phyloP scores from a whole-genome alignment of 176 grass and related monocot genomes.

The Pharus latifolius region DNA sequence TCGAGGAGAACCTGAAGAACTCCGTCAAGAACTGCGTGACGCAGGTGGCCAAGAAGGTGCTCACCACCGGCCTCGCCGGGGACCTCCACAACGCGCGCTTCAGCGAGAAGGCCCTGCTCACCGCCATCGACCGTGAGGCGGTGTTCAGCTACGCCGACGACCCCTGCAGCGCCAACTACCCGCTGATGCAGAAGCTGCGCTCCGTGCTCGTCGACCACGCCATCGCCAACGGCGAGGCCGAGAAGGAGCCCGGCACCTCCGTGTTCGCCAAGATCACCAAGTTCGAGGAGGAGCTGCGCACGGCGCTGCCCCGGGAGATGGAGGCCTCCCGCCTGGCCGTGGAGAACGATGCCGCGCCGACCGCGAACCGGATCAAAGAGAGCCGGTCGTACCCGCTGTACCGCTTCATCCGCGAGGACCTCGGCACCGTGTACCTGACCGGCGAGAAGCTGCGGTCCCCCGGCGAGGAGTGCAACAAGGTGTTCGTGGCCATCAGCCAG shows the following conservation, averaged over 20 bases:
- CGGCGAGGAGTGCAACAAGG: slow-evolving; percentile 68
- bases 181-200: slow-evolving; percentile 60
- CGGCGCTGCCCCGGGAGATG: slow-evolving; percentile 45
- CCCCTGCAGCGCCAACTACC: slow-evolving; percentile 35
- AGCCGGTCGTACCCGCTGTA: slow-evolving; percentile 59
- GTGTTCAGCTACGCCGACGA: slow-evolving; percentile 60
- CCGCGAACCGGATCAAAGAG: slow-evolving; percentile 41
- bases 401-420: slow-evolving; percentile 47
- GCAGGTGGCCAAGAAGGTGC: slow-evolving; percentile 26
- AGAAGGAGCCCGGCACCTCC: slow-evolving; percentile 28
- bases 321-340: slow-evolving; percentile 34
- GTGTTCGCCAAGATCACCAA: slow-evolving; percentile 50
- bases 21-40: slow-evolving; percentile 31
- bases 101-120: slow-evolving; percentile 47
- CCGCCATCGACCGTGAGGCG: slow-evolving; percentile 39
- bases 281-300: slow-evolving; percentile 40
- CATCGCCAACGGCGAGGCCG: slow-evolving; percentile 29
- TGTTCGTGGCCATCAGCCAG: slow-evolving; percentile 53
- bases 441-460: slow-evolving; percentile 64
- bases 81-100: slow-evolving; percentile 39
- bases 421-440: slow-evolving; percentile 42
- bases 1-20: slow-evolving; percentile 63
- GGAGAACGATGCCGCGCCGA: slow-evolving; percentile 39
- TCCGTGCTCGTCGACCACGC: slow-evolving; percentile 57
- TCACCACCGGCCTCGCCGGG: slow-evolving; percentile 22